Evolutionary conservation across 176 grass and related monocot species (phyloP).

Genomic region (Hsuehochloa calcarea): DNA sequence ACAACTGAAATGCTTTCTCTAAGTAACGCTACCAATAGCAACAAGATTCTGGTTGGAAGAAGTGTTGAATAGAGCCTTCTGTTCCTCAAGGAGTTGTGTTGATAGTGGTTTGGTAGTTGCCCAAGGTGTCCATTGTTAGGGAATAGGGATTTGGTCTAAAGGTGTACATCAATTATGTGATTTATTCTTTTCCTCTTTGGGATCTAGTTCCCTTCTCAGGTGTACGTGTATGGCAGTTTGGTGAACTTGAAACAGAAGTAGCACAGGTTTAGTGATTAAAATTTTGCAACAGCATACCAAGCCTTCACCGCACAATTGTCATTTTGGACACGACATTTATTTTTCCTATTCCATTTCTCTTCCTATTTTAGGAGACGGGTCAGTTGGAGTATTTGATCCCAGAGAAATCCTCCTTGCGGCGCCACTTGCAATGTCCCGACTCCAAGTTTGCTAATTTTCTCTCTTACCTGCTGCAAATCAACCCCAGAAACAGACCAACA

Average conservation of each 20-base stretch:
- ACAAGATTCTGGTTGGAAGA: neutral
- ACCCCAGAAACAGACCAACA: conserved; percentile 71
- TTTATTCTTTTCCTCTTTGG: neutral
- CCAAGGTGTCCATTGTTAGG: neutral
- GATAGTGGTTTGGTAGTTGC: neutral
- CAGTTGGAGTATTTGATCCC: conserved; percentile 87
- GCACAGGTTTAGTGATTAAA: neutral
- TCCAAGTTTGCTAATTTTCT: conserved; percentile 82
- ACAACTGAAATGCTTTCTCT: neutral
- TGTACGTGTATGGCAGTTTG: neutral
- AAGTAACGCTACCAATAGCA: conserved; percentile 8
- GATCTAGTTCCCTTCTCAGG: neutral
- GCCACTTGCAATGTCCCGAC: conserved; percentile 65
- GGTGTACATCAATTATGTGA: neutral
- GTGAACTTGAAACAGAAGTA: conserved; percentile 7
- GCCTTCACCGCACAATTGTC: neutral
- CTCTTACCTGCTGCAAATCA: conserved; percentile 82
- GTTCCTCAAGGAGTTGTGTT: neutral
- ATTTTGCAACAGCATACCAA: neutral
- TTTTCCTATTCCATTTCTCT: conserved; percentile 23
- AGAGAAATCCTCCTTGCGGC: conserved; percentile 72
- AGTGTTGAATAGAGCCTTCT: neutral
- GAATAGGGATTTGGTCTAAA: neutral
- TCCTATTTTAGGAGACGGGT: conserved; percentile 60
- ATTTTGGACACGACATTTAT: neutral